A percentile compares a stretch with the other conserved stretches of the same genome.
Conservation (phyloP, 352 stramenopile species). For the Globisporangium nagaii region DNA sequence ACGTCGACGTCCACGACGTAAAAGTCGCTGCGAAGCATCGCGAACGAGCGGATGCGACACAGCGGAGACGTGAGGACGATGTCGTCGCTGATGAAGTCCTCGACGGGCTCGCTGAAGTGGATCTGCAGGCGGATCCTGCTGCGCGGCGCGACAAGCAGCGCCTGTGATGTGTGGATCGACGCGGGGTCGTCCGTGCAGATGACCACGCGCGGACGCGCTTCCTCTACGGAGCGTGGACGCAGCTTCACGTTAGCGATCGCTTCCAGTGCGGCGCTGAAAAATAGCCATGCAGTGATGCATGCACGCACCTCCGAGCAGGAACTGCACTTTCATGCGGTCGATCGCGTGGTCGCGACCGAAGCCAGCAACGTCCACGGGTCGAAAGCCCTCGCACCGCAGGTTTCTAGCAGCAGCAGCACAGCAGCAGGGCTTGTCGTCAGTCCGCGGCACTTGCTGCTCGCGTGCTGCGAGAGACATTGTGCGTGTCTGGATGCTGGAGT, state of each 20-base stretch:
- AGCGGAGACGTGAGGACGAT: slow-evolving; percentile 13
- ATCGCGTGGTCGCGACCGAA: slow-evolving; percentile 32
- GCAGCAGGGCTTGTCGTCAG: background rate
- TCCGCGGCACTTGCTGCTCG: no score
- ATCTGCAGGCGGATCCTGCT: slow-evolving; percentile 30
- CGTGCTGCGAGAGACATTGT: no score
- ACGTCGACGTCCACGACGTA: slow-evolving; percentile 21
- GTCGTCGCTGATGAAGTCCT: slow-evolving; percentile 60
- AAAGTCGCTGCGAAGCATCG: slow-evolving; percentile 37
- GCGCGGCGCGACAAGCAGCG: background rate
- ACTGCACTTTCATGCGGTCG: slow-evolving; percentile 62
- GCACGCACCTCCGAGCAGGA: slow-evolving; percentile 44
- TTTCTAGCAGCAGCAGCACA: slow-evolving; percentile 26
- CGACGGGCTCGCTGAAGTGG: slow-evolving; percentile 66
- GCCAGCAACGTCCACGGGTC: slow-evolving; percentile 40
- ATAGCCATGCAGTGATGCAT: background rate
- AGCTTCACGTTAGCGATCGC: no score
- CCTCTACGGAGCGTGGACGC: background rate
- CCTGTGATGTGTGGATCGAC: slow-evolving; percentile 4
- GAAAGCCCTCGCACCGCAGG: slow-evolving; percentile 38
- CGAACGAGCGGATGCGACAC: slow-evolving; percentile 29
- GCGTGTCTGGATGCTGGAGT: background rate
- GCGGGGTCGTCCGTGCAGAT: slow-evolving; percentile 6
- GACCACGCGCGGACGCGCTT: slow-evolving; percentile 14
- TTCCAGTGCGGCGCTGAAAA: no score